Base-by-base conservation (phyloP, 2,329 filamentous ascomycete genomes). In the Blastomyces silverae region DNA sequence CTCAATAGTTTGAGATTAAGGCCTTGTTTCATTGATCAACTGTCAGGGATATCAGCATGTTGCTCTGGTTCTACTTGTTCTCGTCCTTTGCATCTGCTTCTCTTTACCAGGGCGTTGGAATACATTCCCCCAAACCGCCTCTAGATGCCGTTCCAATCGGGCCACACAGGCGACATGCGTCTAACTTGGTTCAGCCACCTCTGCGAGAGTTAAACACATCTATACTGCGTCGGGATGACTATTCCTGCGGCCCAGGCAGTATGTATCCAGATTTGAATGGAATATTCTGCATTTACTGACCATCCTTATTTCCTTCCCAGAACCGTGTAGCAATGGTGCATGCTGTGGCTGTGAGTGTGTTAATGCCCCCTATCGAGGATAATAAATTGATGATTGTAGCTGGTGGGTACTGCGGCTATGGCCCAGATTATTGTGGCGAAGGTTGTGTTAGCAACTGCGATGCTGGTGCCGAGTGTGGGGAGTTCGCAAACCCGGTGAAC, bases 391-490 rank as follows among this genome's bases (percentile, higher is more conserved):
- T 61, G 25, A 48, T n/a, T 44, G 17, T 42, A 61, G 58, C 39
- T 25, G 62, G n/a, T 48, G 64, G 61, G 10, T 60, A 22, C 44
- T 71, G 37, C 55, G 68, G 70, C 4, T 72, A 62, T 60, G 67
- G 66, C 1, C 61, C 64, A 0, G 63, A 61, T 0, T 70, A 67
- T 56, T 73, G 72, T 62, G 72, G 71, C 8, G 31, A 56, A 2
- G 69, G 58, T 22, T 74, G 72, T 56, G 63, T 65, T 11, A 68
- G 65, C n/a, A 75, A 77, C 63, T 79, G 77, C 63, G 68, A 78
- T 67, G 74, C 76, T n/a, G 72, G 68, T n/a, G 74, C 75, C 2
- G 70, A 74, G 52, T 79, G 76, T 48, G 76, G 76, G 22, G 65
- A 74, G 28, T 72, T 73, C 63, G 72, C 71, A 15, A 56, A 53